A percentile compares a stretch with the other conserved stretches of the same genome.
These are phyloP conservation scores for Prunus dulcis DNA, from an alignment of 306 rosid genomes.

Conservation along the genomic window DNA sequence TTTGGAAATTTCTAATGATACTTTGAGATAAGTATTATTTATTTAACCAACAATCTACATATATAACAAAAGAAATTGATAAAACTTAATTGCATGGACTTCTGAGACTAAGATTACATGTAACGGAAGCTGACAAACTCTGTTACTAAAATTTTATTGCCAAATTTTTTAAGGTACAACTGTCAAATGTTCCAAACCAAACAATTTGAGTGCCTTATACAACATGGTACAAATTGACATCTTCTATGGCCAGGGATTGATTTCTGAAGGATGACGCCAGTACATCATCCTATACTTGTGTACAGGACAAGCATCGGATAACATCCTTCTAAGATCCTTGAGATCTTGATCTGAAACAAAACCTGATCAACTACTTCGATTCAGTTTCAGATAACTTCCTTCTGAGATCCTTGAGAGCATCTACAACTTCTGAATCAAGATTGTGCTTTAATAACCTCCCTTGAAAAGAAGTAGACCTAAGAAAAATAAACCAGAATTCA, in stretches of 20 bases:
- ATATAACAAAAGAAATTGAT: too few relatives aligned
- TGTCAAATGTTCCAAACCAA: not conserved
- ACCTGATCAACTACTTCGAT: conserved; percentile 36
- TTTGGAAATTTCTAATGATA: too few relatives aligned
- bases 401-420: conserved; percentile 73
- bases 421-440: conserved; percentile 85
- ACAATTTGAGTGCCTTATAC: not conserved
- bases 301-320: not conserved
- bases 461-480: conserved; percentile 75
- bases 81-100: too few relatives aligned
- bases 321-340: not conserved
- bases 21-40: too few relatives aligned
- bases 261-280: not conserved
- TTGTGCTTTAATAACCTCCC: conserved; percentile 82
- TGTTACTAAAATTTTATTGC: not conserved
- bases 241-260: not conserved
- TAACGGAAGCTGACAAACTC: too few relatives aligned
- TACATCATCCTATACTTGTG: not conserved
- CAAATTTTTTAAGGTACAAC: not conserved
- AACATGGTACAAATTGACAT: not conserved
- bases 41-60: too few relatives aligned
- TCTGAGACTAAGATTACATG: too few relatives aligned
- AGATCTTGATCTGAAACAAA: not conserved
- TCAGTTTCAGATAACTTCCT: conserved; percentile 57
- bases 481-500: conserved; percentile 15